Evolutionary conservation across 306 rosid genomes (phyloP).

Genomic region (Astragalus glycyphyllos): DNA sequence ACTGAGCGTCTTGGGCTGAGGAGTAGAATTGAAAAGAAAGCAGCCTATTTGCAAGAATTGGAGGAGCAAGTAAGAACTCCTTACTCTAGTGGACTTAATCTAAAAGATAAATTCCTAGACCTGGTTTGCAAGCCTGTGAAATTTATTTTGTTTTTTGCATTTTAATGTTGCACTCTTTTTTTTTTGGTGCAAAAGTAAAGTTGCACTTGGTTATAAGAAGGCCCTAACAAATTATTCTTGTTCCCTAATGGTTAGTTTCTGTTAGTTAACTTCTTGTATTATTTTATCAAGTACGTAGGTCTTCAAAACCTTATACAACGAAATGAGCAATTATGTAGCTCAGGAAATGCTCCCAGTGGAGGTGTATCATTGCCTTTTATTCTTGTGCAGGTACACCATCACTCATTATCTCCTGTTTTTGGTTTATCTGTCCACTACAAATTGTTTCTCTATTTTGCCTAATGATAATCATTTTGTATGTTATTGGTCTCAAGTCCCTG

Average conservation of each 20-base stretch:
- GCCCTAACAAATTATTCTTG: conserved; percentile 11
- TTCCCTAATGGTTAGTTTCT: conserved; percentile 19
- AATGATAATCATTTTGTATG: conserved; percentile 16
- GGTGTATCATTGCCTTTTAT: conserved; percentile 98
- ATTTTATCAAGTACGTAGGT: conserved; percentile 70
- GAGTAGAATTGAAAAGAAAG: conserved; percentile 89
- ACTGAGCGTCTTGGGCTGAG: conserved; percentile 82
- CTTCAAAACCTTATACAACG: conserved; percentile 91
- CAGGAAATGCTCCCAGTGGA: conserved; percentile 89
- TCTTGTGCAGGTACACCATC: conserved; percentile 83
- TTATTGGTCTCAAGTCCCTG: conserved; percentile 6
- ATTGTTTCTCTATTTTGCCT: conserved; percentile 14
- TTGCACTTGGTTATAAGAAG: conserved; percentile 26
- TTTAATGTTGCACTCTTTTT: conserved; percentile 14
- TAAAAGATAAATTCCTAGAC: conserved; percentile 12
- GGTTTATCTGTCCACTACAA: conserved; percentile 21
- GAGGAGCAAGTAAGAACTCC: conserved; percentile 78
- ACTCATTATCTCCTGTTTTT: conserved; percentile 31
- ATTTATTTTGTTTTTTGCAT: not conserved
- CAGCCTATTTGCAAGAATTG: conserved; percentile 91
- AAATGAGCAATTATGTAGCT: conserved; percentile 81
- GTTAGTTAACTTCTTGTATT: conserved; percentile 48
- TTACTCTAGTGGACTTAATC: conserved; percentile 32
- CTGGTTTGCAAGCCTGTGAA: conserved; percentile 29
- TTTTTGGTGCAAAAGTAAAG: not conserved